Evolutionary conservation across 768 basidiomycete species (phyloP).

Genomic region (Glaciozyma martinii): DNA sequence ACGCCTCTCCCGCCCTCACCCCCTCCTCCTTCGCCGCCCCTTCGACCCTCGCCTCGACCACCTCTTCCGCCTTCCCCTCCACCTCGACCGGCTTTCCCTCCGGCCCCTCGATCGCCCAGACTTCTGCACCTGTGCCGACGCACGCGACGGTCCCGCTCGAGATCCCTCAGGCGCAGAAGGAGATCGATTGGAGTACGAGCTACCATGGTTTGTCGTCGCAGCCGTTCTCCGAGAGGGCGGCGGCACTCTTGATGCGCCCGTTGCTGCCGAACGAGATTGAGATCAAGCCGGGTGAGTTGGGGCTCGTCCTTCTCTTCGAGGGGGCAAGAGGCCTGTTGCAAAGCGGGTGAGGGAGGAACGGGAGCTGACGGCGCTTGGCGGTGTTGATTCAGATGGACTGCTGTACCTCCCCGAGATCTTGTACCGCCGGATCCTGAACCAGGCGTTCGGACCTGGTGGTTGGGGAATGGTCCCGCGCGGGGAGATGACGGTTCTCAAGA

Average conservation of each 20-base stretch:
- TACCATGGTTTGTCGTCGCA: constrained; percentile 69
- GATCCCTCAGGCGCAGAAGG: neutral
- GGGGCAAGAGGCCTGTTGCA: neutral
- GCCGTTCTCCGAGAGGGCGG: constrained; percentile 67
- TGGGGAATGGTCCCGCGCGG: constrained; percentile 94
- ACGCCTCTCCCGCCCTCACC: neutral
- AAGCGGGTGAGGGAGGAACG: too few species aligned
- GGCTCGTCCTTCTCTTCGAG: neutral
- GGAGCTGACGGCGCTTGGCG: neutral
- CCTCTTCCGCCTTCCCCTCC: neutral
- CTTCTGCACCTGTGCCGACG: neutral
- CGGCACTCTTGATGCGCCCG: constrained; percentile 63
- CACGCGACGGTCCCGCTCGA: neutral
- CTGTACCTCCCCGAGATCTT: constrained; percentile 96
- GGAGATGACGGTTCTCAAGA: constrained; percentile 80
- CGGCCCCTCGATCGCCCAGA: neutral
- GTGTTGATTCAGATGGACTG: constrained; percentile 59
- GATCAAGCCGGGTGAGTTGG: constrained; percentile 73
- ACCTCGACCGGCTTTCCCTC: neutral
- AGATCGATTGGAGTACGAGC: constrained; percentile 69
- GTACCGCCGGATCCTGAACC: constrained; percentile 82
- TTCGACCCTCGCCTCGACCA: neutral
- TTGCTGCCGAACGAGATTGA: constrained; percentile 73
- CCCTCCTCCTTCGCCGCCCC: neutral
- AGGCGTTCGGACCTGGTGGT: constrained; percentile 88